Percentiles rank a stretch among this genome's conserved stretches.
Conservation (phyloP, 805 yeast genomes). For the Yamadazyma laniorum region DNA sequence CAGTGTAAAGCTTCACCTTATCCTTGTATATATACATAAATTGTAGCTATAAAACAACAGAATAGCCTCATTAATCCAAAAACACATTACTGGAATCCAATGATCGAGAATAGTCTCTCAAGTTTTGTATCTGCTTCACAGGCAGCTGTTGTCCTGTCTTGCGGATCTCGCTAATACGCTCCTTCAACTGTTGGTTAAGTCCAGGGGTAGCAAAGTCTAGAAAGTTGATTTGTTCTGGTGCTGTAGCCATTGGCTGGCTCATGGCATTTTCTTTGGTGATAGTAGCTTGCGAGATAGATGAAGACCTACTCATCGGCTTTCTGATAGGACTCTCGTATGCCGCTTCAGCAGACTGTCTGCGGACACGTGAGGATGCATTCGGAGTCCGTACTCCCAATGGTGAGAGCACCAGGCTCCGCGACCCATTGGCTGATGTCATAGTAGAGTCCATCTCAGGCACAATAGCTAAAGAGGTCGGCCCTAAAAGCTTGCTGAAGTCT, state of each 20-base stretch:
- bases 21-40: slow-evolving; percentile 16
- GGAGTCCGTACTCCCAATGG: not conserved
- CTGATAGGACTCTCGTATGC: not conserved
- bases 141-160: slow-evolving; percentile 10
- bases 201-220: slow-evolving; percentile 4
- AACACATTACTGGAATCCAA: slow-evolving; percentile 3
- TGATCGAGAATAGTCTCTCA: not conserved
- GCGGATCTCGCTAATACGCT: slow-evolving; percentile 8
- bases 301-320: not conserved
- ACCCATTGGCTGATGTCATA: no score
- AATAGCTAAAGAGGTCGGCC: no score
- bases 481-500: no score
- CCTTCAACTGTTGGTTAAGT: slow-evolving; percentile 1
- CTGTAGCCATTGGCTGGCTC: slow-evolving; percentile 4
- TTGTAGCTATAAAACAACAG: no score
- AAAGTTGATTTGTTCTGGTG: not conserved
- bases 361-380: no score
- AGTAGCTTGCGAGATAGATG: slow-evolving; percentile 1
- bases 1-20: slow-evolving; percentile 1
- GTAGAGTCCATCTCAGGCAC: no score
- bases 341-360: no score
- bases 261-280: slow-evolving; percentile 6
- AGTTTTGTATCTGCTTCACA: slow-evolving; percentile 1
- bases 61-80: slow-evolving; percentile 3
- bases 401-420: no score